Base-by-base conservation (phyloP, 2,329 filamentous ascomycete species). In the Pyrenophora graminea region DNA sequence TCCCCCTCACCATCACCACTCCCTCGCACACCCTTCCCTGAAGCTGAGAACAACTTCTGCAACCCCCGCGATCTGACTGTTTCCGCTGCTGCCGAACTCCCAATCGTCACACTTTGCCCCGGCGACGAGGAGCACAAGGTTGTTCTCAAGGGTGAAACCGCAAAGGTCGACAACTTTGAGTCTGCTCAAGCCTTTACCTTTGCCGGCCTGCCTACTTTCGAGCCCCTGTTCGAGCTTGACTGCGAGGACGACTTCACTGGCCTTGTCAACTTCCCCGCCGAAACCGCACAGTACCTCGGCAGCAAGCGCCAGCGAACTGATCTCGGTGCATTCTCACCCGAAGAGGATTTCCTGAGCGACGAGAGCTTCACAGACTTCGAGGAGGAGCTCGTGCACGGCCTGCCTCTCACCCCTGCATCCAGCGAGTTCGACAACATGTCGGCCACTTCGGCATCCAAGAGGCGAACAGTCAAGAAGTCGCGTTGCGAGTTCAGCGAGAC, bases 1-100 rank as follows among this genome's bases (percentile, higher is more conserved):
- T 95, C 91, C 23, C 91, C 91, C 17, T 96, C 91, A 27, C 91
- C 91, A 15, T 89, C 90, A 40, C 90, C 90, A 25, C 86, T 90
- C 59, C 86, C 90, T 62, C 80, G 83, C 64, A 85, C 89, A 48
- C 78, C 87, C 70, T 78, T 82, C 39, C 85, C 85, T 2, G 88
- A 91, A 68, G 80, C 83, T 61, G 87, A 91, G 72, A 82, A 91
- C 62, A 87, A 91, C 76, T 95, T 94, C 73, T 96, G 93, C 75
- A 92, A 97, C 70, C 92, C 93, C 30, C 87, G 92, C 68, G 90
- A 96, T 70, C 79, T 97, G 58, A 96, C 89, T 17, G 90, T 96
- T 30, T 78, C 79, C 53, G 76, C 76, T 23, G 81, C 78, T 46
- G 74, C 80, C 47, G 87, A 91, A 61, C 87, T 90, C 61, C 81